phyloP scores from a whole-genome alignment of 192 early-diverging fungal species.

The Thamnidium elegans region DNA sequence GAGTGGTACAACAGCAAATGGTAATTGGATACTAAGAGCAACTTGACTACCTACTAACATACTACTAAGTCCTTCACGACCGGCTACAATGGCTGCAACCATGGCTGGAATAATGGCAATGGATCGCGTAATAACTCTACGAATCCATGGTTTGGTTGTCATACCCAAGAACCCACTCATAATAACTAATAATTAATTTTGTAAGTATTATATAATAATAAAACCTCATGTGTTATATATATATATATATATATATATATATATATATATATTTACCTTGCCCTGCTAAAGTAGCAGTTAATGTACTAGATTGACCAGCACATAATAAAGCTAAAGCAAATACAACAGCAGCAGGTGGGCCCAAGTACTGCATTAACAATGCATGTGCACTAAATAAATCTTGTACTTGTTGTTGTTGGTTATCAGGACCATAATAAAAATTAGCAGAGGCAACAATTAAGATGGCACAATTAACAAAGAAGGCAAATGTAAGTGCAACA shows the following conservation, averaged over 20 bases:
- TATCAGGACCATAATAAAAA: conserved; percentile 53
- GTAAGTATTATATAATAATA: not conserved
- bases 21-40: conserved; percentile 74
- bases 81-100: conserved; percentile 59
- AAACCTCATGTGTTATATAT: too few relatives aligned
- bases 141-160: conserved; percentile 60
- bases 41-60: conserved; percentile 74
- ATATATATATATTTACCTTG: conserved; percentile 37
- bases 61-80: conserved; percentile 58
- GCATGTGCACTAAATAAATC: conserved; percentile 67
- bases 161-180: conserved; percentile 77
- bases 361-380: conserved; percentile 58
- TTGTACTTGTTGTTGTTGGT: conserved; percentile 37
- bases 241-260: not conserved
- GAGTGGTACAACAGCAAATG: conserved; percentile 80
- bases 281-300: conserved; percentile 84
- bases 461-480: conserved; percentile 78
- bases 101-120: conserved; percentile 75
- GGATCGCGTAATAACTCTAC: conserved; percentile 66
- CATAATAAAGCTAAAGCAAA: conserved; percentile 78
- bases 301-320: conserved; percentile 72
- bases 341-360: conserved; percentile 56
- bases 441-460: conserved; percentile 74
- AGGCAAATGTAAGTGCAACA: conserved; percentile 65
- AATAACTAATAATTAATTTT: conserved; percentile 42